Evolutionary conservation across 768 basidiomycete genomes (phyloP).

Genomic region (Mycena latifolia): DNA sequence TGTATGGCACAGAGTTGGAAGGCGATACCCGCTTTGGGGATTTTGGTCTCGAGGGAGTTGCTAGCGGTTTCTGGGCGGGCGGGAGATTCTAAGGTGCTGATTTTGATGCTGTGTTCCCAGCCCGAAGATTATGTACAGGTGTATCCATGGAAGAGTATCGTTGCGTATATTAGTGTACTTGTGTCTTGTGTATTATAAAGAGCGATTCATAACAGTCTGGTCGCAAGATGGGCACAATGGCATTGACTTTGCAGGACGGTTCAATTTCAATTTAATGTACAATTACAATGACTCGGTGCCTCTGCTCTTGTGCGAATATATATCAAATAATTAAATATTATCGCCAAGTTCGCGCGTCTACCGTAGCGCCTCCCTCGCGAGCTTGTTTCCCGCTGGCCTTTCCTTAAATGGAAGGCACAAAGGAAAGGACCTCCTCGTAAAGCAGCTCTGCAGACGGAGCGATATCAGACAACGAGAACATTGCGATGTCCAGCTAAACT

Average conservation of each 20-base stretch:
- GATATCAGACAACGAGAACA: constrained; percentile 26
- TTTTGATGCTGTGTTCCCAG: not conserved
- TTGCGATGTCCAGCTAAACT: constrained; percentile 27
- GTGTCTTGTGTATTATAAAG: constrained; percentile 17
- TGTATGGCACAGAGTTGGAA: constrained; percentile 90
- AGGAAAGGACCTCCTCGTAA: constrained; percentile 86
- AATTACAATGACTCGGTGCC: not conserved
- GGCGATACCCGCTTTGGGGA: constrained; percentile 87
- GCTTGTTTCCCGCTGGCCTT: not conserved
- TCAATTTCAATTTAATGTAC: not conserved
- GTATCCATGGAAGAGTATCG: constrained; percentile 16
- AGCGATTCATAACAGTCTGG: not conserved
- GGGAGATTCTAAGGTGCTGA: constrained; percentile 52
- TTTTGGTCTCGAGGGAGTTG: constrained; percentile 84
- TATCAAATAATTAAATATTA: constrained; percentile 5
- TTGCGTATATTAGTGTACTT: constrained; percentile 31
- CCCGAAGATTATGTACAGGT: not conserved
- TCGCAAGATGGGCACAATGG: not conserved
- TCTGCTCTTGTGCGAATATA: not conserved
- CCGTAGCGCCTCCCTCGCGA: not conserved
- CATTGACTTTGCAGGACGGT: constrained; percentile 6
- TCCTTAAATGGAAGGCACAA: constrained; percentile 71
- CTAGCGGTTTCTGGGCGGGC: constrained; percentile 77
- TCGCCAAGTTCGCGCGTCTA: not conserved
- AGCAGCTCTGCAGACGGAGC: constrained; percentile 64